A percentile compares a stretch with the other conserved stretches of the same genome.
phyloP scores from a whole-genome alignment of 2,329 filamentous ascomycete species.

The Didymella segeticola region DNA sequence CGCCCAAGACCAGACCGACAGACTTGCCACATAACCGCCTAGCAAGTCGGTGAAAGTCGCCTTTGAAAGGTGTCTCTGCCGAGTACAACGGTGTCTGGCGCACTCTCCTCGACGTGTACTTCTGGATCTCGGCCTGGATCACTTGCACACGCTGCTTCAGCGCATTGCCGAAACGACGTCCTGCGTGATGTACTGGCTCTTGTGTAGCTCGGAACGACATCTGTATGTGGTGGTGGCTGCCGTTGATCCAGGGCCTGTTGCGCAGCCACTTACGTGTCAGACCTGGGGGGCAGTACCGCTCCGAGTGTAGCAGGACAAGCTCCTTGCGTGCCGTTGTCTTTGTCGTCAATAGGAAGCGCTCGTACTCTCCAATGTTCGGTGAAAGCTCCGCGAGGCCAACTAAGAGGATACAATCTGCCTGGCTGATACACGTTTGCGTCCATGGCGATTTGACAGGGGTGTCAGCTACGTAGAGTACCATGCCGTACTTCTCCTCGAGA shows the following conservation, averaged over 20 bases:
- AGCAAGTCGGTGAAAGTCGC: slow-evolving; percentile 93
- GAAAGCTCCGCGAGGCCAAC: slow-evolving; percentile 91
- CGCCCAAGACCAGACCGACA: slow-evolving; percentile 90
- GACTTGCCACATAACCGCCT: slow-evolving; percentile 91
- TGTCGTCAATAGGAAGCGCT: slow-evolving; percentile 93
- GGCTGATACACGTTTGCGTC: slow-evolving; percentile 97
- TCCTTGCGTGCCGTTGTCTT: slow-evolving; percentile 96
- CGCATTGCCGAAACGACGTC: slow-evolving; percentile 80
- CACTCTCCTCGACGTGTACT: slow-evolving; percentile 94
- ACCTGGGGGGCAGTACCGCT: slow-evolving; percentile 85
- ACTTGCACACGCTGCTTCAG: slow-evolving; percentile 94
- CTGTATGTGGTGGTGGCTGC: slow-evolving; percentile 95
- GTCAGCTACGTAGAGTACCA: slow-evolving; percentile 95
- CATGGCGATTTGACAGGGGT: slow-evolving; percentile 97
- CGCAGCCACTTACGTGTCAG: slow-evolving; percentile 84
- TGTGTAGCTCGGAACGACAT: slow-evolving; percentile 84
- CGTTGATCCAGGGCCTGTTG: slow-evolving; percentile 97
- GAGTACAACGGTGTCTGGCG: slow-evolving; percentile 88
- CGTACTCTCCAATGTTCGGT: slow-evolving; percentile 91
- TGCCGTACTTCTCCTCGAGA: slow-evolving; percentile 93
- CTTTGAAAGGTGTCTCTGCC: slow-evolving; percentile 90
- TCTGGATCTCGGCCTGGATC: slow-evolving; percentile 95
- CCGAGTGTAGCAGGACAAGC: slow-evolving; percentile 85
- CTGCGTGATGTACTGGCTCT: slow-evolving; percentile 76
- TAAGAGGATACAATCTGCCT: slow-evolving; percentile 94